Evolutionary conservation across 441 rosid genomes (phyloP).

Genomic region (Metrosideros polymorpha): DNA sequence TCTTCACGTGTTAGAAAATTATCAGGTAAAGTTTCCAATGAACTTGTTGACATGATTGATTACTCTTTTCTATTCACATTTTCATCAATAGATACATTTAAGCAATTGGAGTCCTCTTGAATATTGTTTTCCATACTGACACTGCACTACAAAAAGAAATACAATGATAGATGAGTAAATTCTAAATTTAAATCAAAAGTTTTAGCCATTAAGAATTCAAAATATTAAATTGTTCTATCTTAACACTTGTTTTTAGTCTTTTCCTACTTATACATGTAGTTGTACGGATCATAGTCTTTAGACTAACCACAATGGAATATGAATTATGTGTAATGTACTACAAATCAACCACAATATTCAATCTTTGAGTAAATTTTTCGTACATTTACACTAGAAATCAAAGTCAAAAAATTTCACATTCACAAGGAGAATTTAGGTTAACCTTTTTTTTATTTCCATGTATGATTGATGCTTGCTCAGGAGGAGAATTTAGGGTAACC

Average conservation of each 20-base stretch:
- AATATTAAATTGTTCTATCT: not conserved
- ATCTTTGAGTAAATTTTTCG: not conserved
- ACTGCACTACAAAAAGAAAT: not conserved
- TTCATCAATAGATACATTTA: not conserved
- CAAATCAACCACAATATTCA: not conserved
- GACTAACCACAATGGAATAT: not conserved
- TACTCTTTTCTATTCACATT: not conserved
- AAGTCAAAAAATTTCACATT: not conserved
- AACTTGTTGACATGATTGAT: not conserved
- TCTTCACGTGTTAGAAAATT: not conserved
- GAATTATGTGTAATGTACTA: not conserved
- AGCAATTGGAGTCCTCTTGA: not conserved
- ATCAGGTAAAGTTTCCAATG: not conserved
- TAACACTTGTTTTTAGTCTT: not conserved
- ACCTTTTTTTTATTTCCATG: too few relatives aligned
- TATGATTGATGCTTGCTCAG: too few relatives aligned
- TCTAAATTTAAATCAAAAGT: not conserved
- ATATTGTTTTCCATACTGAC: not conserved
- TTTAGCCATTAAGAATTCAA: not conserved
- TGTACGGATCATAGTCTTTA: not conserved
- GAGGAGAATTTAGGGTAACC: too few relatives aligned
- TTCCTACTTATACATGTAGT: not conserved
- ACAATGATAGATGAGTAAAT: not conserved
- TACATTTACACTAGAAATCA: not conserved
- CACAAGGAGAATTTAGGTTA: not conserved